These are phyloP conservation scores for Tulasnella sp. DNA, from an alignment of 768 basidiomycete genomes.

Conservation along the genomic window DNA sequence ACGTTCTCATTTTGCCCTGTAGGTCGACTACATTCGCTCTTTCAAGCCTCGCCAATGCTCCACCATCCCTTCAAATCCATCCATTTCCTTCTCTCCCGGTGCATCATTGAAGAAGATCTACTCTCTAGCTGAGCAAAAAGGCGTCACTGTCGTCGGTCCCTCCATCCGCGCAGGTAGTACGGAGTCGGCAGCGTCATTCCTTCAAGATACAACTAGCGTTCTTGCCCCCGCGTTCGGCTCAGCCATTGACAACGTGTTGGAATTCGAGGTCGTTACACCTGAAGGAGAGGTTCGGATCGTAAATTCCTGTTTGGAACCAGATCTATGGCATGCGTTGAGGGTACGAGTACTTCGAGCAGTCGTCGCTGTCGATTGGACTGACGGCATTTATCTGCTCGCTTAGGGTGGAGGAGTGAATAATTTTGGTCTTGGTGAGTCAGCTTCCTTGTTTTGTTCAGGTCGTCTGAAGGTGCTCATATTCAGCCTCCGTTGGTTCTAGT, in stretches of 20 bases:
- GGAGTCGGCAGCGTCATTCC: background rate
- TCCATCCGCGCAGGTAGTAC: background rate
- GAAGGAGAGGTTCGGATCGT: constrained; percentile 1
- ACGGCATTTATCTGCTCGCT: background rate
- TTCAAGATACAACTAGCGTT: constrained; percentile 3
- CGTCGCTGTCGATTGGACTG: background rate
- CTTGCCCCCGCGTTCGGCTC: constrained; percentile 14
- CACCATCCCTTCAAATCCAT: background rate
- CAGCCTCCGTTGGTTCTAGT: background rate
- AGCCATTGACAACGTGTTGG: constrained; percentile 9
- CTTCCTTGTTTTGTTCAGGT: background rate
- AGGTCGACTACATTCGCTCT: constrained; percentile 8
- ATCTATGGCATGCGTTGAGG: constrained; percentile 14
- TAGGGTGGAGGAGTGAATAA: constrained; percentile 8
- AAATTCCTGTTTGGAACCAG: constrained; percentile 3
- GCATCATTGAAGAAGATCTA: background rate
- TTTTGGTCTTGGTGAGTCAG: background rate
- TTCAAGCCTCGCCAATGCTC: constrained; percentile 8
- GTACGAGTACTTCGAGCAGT: background rate
- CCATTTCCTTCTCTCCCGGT: background rate
- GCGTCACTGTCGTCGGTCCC: constrained; percentile 17
- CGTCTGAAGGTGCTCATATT: background rate
- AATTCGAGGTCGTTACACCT: constrained; percentile 9
- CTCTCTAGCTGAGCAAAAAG: constrained; percentile 5
- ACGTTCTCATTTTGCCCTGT: background rate